Evolutionary conservation across 164 flowering plant species (phyloP), one percentile per base, ranked within the genome.

Genomic region (Santalum album): DNA sequence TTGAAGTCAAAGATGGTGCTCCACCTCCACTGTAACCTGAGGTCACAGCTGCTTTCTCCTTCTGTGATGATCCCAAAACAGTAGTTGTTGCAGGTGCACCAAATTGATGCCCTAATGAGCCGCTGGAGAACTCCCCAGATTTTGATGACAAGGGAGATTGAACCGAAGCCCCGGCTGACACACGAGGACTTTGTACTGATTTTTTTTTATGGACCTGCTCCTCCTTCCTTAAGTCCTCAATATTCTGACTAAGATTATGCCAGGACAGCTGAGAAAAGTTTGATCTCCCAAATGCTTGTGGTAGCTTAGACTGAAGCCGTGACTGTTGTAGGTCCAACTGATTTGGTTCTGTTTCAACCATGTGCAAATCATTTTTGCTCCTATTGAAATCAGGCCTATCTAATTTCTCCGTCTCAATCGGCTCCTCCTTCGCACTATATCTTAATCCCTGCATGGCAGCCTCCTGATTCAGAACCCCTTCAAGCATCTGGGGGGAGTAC

Each of bases 111-210:
- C 91, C 96, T 7, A 78, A 63, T 19, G 95, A 87, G 52, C 88
- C 87, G 73, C 83, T 80, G 36, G 89, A 82, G 58, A 87, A 78
- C 58, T 94, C 99, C 49, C 96, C 92, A 39, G 99, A 87, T 57
- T 79, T 94, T 25, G 90, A 83, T 53, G 99, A 87, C 58, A 82
- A 62, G 3, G 97, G 96, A 62, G 95, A 82, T 46, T 87, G 94
- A 60, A 76, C 78, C 62, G 83, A 50, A 49, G 84, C 67, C 46
- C 81, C 85, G 25, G 75, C 59, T 55, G 99, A 84, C 32, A 87
- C 66, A 17, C 82, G 79, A 0, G 99, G 96, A 73, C 90, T 90
- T 58, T 86, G 96, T 21, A 49, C 90, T 17, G 74, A 57, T 70
- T 82, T 89, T 65, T 87, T 84, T 68, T 79, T 91, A 58, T 70